These are phyloP conservation scores for Euphorbia peplus DNA, from an alignment of 345 rosid genomes.

Conservation along the genomic window DNA sequence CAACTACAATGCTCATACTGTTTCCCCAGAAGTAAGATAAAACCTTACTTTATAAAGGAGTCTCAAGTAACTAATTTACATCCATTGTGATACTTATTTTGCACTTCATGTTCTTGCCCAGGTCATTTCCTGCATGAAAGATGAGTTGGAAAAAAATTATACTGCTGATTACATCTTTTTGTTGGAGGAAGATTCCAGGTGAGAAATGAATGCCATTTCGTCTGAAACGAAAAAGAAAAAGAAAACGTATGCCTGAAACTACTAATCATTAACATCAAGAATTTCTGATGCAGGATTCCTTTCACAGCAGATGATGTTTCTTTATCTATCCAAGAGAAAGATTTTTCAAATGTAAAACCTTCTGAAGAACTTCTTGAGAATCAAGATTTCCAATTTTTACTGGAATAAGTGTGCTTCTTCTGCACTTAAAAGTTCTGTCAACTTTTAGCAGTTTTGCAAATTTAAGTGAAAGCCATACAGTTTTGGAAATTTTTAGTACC, in stretches of 20 bases:
- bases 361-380: constrained; percentile 23
- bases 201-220: not conserved
- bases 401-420: constrained; percentile 22
- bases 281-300: constrained; percentile 26
- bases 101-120: not conserved
- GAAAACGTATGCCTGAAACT: not conserved
- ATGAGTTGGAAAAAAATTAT: not conserved
- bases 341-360: constrained; percentile 28
- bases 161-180: constrained; percentile 14
- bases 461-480: constrained; percentile 14
- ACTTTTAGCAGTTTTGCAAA: not conserved
- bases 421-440: not conserved
- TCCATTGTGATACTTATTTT: not conserved
- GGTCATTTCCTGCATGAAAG: constrained; percentile 28
- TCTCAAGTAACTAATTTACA: not conserved
- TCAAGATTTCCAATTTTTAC: constrained; percentile 32
- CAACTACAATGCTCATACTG: constrained; percentile 19
- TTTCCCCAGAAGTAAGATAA: constrained; percentile 27
- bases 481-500: constrained; percentile 31
- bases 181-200: constrained; percentile 29
- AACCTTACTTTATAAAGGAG: not conserved
- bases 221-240: not conserved
- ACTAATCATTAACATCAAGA: not conserved
- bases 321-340: constrained; percentile 18
- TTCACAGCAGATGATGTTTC: constrained; percentile 27